Evolutionary conservation across 1,139 yeast genomes (phyloP).

Genomic region (Kodamaea arcana): DNA sequence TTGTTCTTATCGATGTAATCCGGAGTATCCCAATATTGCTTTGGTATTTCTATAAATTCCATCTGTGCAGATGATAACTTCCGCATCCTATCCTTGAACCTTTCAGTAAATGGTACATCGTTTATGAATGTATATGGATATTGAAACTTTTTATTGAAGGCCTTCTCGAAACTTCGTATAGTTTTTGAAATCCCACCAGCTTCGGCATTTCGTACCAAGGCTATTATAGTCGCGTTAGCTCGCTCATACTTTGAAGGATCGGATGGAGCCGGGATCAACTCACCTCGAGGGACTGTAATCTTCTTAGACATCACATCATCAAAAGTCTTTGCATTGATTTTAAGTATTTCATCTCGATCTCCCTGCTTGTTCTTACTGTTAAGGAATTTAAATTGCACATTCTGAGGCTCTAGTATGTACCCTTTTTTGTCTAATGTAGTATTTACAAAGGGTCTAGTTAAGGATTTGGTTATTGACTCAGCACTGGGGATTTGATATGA

Average conservation of each 20-base stretch:
- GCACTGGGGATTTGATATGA: neutral
- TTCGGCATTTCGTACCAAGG: constrained; percentile 69
- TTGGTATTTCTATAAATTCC: constrained; percentile 55
- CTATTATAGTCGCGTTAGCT: constrained; percentile 72
- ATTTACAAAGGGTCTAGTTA: neutral
- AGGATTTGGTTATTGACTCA: neutral
- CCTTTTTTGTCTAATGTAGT: constrained; percentile 7
- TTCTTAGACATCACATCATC: constrained; percentile 25
- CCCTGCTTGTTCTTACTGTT: constrained; percentile 29
- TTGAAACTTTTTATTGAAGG: constrained; percentile 63
- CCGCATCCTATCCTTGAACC: constrained; percentile 45
- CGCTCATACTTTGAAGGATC: constrained; percentile 27
- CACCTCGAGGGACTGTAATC: constrained; percentile 50
- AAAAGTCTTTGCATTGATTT: constrained; percentile 31
- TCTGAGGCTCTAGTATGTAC: constrained; percentile 12
- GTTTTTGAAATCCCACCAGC: constrained; percentile 44
- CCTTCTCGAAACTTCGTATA: constrained; percentile 54
- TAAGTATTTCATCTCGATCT: constrained; percentile 25
- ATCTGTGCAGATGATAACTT: constrained; percentile 46
- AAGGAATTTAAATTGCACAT: constrained; percentile 33
- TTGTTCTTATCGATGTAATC: constrained; percentile 43
- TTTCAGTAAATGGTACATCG: constrained; percentile 59
- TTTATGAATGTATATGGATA: constrained; percentile 82
- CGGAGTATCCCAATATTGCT: constrained; percentile 66
- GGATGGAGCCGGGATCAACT: constrained; percentile 33